A percentile compares a stretch with the other conserved stretches of the same genome.
These are phyloP conservation scores for Ophiostoma quercus DNA, from an alignment of 2,329 filamentous ascomycete species.

Conservation along the genomic window DNA sequence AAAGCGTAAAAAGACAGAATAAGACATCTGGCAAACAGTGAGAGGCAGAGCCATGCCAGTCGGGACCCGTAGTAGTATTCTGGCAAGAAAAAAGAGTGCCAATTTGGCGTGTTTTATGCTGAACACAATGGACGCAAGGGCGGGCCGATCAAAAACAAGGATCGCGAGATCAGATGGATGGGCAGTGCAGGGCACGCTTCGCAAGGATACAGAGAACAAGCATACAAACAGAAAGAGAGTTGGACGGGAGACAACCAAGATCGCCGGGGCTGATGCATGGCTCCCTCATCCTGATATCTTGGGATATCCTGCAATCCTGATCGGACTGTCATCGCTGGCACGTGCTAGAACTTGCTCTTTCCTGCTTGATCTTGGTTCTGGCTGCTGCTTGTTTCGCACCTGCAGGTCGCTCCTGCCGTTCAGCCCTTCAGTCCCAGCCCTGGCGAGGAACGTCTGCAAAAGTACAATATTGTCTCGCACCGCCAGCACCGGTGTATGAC, in stretches of 20 bases:
- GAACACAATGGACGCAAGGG: slow-evolving; percentile 5
- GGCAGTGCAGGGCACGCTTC: slow-evolving; percentile 7
- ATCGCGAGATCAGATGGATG: not conserved
- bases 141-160: slow-evolving; percentile 10
- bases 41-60: not conserved
- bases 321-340: not conserved
- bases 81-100: not conserved
- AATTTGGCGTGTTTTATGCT: slow-evolving; percentile 10
- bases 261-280: not conserved
- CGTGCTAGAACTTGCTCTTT: slow-evolving; percentile 5
- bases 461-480: not conserved
- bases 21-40: not conserved
- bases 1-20: not conserved
- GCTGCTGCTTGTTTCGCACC: not conserved
- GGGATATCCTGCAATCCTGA: not conserved
- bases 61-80: not conserved
- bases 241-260: not conserved
- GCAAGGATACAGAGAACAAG: not conserved
- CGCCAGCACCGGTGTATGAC: not conserved
- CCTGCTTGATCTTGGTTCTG: not conserved
- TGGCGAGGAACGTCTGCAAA: not conserved
- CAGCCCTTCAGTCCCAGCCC: not conserved
- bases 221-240: too few species aligned
- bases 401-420: not conserved
- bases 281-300: not conserved